Evolutionary conservation across 2,329 filamentous ascomycete species (phyloP).

Genomic region (Arthrocladium fulminans): DNA sequence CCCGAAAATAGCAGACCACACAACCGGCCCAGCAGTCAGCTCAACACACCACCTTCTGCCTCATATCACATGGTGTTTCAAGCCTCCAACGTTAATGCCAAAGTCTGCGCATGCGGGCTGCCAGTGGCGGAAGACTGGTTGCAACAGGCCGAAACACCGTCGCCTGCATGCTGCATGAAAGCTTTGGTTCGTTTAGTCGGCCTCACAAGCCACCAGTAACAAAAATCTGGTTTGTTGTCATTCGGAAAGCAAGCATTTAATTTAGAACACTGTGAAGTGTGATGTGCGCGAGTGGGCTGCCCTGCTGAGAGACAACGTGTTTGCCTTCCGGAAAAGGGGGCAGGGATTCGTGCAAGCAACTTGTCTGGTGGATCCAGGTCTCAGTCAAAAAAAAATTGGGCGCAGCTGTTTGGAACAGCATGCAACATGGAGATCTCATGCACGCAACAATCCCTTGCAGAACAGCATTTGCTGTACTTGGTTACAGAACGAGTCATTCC

Average conservation of each 20-base stretch:
- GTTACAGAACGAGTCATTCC: neutral
- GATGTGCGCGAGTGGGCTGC: no score
- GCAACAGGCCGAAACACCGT: neutral
- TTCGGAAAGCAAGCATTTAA: neutral
- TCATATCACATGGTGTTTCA: neutral
- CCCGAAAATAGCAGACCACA: neutral
- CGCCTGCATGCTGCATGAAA: neutral
- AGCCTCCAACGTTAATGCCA: neutral
- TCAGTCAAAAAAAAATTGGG: neutral
- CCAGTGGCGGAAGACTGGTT: no score
- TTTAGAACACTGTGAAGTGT: no score
- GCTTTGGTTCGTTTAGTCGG: no score
- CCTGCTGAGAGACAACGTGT: neutral
- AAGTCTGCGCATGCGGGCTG: neutral
- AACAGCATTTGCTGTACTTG: neutral
- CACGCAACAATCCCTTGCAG: no score
- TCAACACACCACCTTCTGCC: neutral
- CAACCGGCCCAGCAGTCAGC: neutral
- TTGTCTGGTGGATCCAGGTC: neutral
- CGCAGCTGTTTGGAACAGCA: no score
- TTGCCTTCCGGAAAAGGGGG: no score
- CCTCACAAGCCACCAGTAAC: no score
- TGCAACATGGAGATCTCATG: no score
- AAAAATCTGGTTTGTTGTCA: no score
- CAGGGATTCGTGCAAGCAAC: no score